Evolutionary conservation across 202 grass and related monocot species (phyloP).

Genomic region (Setaria italica): DNA sequence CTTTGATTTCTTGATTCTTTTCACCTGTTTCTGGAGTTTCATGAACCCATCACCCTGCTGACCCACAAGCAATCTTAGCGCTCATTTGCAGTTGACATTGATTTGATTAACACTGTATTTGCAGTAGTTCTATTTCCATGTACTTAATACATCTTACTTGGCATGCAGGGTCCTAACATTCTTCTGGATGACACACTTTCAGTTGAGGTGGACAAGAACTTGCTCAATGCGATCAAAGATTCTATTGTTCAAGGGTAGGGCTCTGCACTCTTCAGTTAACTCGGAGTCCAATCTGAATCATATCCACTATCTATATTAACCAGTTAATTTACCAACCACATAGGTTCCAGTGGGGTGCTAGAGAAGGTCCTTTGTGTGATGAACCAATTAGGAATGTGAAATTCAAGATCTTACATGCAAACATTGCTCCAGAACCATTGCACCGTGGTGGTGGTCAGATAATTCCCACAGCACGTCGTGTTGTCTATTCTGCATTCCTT

Average conservation of each 20-base stretch:
- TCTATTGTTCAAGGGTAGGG: conserved; percentile 97
- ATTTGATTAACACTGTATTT: conserved; percentile 21
- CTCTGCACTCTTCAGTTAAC: conserved; percentile 20
- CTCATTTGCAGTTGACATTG: not conserved
- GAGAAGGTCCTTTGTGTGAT: conserved; percentile 97
- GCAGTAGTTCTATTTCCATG: not conserved
- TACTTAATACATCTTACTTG: conserved; percentile 32
- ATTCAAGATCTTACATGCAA: conserved; percentile 97
- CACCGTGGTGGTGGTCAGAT: conserved; percentile 98
- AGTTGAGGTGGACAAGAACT: conserved; percentile 93
- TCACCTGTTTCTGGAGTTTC: conserved; percentile 12
- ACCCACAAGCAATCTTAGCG: not conserved
- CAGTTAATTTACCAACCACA: conserved; percentile 43
- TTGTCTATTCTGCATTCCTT: conserved; percentile 97
- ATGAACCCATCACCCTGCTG: conserved; percentile 3
- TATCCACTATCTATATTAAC: conserved; percentile 36
- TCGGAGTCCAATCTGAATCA: conserved; percentile 27
- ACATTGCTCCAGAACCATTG: conserved; percentile 87
- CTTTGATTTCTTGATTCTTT: conserved; percentile 2
- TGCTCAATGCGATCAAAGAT: conserved; percentile 88
- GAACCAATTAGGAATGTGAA: conserved; percentile 98
- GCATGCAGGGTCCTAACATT: conserved; percentile 85
- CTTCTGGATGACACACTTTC: conserved; percentile 93
- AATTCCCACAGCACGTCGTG: conserved; percentile 91
- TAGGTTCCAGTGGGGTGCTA: conserved; percentile 98